Evolutionary conservation across 2,329 filamentous ascomycete species (phyloP).

Genomic region (Myriosclerotinia scirpicola): DNA sequence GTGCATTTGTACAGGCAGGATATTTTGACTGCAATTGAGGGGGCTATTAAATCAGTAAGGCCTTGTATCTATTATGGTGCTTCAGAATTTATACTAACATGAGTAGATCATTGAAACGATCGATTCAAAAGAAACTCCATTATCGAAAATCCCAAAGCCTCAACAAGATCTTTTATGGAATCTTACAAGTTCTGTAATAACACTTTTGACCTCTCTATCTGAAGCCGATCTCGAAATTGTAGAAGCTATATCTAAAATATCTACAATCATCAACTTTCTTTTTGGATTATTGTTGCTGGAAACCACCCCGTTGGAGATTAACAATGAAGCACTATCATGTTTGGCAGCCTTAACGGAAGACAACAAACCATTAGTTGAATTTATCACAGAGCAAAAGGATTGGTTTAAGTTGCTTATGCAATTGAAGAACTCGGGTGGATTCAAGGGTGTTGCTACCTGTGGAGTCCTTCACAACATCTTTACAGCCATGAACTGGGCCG

Average conservation of each 20-base stretch:
- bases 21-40: constrained; percentile 59
- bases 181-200: constrained; percentile 54
- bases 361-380: constrained; percentile 53
- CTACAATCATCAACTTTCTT: constrained; percentile 53
- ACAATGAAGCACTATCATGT: constrained; percentile 53
- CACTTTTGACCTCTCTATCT: constrained; percentile 54
- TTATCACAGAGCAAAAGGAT: constrained; percentile 52
- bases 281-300: constrained; percentile 51
- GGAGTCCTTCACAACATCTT: constrained; percentile 64
- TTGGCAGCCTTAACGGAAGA: constrained; percentile 61
- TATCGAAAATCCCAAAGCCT: constrained; percentile 51
- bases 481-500: constrained; percentile 53
- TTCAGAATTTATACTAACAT: constrained; percentile 21
- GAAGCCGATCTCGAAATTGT: constrained; percentile 62
- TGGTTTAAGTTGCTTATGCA: constrained; percentile 52
- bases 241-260: constrained; percentile 52
- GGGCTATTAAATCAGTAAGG: constrained; percentile 54
- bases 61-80: neutral
- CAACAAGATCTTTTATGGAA: constrained; percentile 56
- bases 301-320: constrained; percentile 42
- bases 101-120: constrained; percentile 38
- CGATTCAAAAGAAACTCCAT: constrained; percentile 43
- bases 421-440: constrained; percentile 49
- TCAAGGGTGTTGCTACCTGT: constrained; percentile 57
- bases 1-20: constrained; percentile 64